Base-by-base conservation (phyloP, 345 rosid genomes). In the Limnanthes douglasii region DNA sequence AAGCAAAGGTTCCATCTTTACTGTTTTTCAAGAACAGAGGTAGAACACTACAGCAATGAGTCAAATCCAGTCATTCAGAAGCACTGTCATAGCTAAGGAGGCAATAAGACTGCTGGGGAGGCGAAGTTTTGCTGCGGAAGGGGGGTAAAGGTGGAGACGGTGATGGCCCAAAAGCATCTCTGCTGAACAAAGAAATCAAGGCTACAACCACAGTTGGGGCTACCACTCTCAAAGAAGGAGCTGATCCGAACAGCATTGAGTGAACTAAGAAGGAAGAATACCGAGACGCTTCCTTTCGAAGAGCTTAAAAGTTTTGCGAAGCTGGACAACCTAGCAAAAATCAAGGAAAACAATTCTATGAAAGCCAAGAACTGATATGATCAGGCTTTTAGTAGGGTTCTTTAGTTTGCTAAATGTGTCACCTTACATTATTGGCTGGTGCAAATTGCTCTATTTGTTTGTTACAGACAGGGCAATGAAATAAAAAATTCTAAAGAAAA, bases 221-320 rank as follows among this genome's bases (percentile, higher is more conserved):
- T 35, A 84, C 80, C 57, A 75, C 68, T 43, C 83, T 80, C 8
- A 80, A 77, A 65, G 98, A 84, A 11, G 96, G 85, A 22, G 37
- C 93, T 33, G 96, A 90, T 50, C 85, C 96, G 61, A 3, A 73
- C 82, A 1, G 78, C 98, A 0, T 45, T 84, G 51, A 90, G 98
- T 56, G 96, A 74, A 39, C 75, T 80, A 5, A 45, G 62, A 37
- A 64, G 95, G 61, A 72, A 66, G 48, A 32, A 48, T 45, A 50
- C 57, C 1, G 79, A 77, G 56, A 70, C 76, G 10, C 92, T 90
- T 30, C 78, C 94, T 1, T 84, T 56, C 3, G 83, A 73, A 45
- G 76, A 80, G 34, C 75, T 90, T 37, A 80, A 63, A 55, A 73
- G 85, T 49, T 84, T 84, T 61, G 75, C 75, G 48, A 90, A 77